Evolutionary conservation across 345 rosid genomes (phyloP), one percentile per base, ranked within the genome.

Genomic region (Camelina sativa): DNA sequence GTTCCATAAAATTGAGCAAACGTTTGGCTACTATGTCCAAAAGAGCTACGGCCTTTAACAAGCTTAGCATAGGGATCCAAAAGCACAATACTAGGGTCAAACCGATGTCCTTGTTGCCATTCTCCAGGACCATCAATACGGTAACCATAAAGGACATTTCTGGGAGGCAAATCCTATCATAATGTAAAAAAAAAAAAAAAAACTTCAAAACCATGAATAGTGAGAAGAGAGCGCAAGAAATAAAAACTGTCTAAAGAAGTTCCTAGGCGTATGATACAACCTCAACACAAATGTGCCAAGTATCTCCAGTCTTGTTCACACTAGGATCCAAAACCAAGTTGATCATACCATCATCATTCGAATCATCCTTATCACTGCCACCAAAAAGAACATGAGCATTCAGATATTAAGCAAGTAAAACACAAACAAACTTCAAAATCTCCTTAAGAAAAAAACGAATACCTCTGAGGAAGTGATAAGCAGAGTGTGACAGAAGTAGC

Each of bases 41-140:
- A 94, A 76, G 16, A 43, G 40, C 84, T 80, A 11, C 91, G 93
- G n/a, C 97, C 98, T 17, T 87, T 89, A 28, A 94, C 86, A 53
- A 94, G 82, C 85, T 94, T 91, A 28, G 97, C 96, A 67, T 91
- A 91, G 47, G 97, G 97, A 84, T 94, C 97, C 30, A 94, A 62
- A 74, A 94, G 92, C 68, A 90, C 66, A 62, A 73, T 76, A 69
- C 79, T 85, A 68, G 57, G 13, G 74, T 91, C 93, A 85, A 85
- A 94, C 64, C 93, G 88, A 82, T 91, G 98, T 12, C 97, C 98
- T 74, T 88, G 86, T 51, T 82, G 58, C 95, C 95, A 91, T 69
- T 79, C 85, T 75, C 28, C 84, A 64, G 97, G 96, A 80, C 98
- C 95, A 83, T 90, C 97, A 62, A 91, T 68, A 63, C 84, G 88